Conservation (phyloP, 441 rosid genomes). For the Arabidopsis hybrid region DNA sequence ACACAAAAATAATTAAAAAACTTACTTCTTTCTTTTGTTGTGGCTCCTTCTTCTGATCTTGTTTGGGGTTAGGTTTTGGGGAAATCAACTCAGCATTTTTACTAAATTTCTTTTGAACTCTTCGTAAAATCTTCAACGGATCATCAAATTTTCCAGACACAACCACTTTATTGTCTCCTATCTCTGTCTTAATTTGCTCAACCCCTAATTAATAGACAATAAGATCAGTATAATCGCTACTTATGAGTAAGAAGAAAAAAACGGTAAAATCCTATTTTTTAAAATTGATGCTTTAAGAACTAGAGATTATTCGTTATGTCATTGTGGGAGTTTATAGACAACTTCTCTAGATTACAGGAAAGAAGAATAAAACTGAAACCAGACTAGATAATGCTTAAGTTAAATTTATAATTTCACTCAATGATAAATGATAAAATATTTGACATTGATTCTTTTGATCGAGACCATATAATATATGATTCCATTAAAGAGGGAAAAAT, state of each 20-base stretch:
- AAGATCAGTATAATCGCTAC: not conserved
- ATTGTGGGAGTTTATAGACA: too few relatives aligned
- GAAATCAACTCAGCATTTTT: slow-evolving; percentile 59
- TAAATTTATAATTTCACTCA: not conserved
- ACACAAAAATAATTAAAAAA: not conserved
- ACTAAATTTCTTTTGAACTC: slow-evolving; percentile 64
- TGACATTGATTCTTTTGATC: not conserved
- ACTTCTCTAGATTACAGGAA: too few relatives aligned
- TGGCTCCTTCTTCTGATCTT: slow-evolving; percentile 41
- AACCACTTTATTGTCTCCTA: slow-evolving; percentile 53
- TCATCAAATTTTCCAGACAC: slow-evolving; percentile 66
- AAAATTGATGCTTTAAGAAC: too few relatives aligned
- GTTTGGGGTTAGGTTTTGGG: slow-evolving; percentile 51
- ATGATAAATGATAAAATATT: not conserved
- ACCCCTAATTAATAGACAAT: slow-evolving; percentile 58
- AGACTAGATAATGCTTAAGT: not conserved
- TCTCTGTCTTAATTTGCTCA: slow-evolving; percentile 57
- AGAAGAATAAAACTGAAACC: not conserved
- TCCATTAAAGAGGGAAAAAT: not conserved
- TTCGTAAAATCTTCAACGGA: slow-evolving; percentile 54
- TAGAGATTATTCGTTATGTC: too few relatives aligned
- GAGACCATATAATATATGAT: not conserved
- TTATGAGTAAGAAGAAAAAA: not conserved
- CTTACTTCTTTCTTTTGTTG: slow-evolving; percentile 48
- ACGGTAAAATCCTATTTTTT: too few relatives aligned